Evolutionary conservation across 768 basidiomycete species (phyloP).

Genomic region (Trametes punicea): DNA sequence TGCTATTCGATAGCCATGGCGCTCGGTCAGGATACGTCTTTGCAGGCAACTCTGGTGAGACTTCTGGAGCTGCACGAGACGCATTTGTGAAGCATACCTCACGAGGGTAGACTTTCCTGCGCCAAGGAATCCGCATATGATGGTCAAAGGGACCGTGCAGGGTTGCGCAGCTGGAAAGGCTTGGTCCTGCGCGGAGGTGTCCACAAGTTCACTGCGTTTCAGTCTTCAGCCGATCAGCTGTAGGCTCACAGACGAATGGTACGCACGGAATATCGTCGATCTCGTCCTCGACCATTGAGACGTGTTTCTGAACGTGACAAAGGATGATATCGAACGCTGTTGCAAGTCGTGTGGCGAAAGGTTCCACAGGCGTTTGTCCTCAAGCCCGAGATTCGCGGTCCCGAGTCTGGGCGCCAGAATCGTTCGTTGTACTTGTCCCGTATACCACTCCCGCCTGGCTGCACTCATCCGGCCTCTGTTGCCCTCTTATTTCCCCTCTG

Average conservation of each 20-base stretch:
- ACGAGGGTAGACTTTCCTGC: constrained; percentile 93
- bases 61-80: not conserved
- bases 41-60: not conserved
- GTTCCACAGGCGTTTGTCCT: not conserved
- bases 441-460: not conserved
- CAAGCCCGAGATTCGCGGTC: constrained; percentile 1
- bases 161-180: constrained; percentile 12
- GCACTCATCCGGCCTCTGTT: not conserved
- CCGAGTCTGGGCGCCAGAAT: not conserved
- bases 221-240: not conserved
- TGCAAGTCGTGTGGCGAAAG: not conserved
- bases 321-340: not conserved
- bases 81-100: constrained; percentile 45
- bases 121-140: constrained; percentile 93
- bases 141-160: constrained; percentile 75
- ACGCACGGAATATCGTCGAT: constrained; percentile 57
- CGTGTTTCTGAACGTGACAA: not conserved
- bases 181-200: constrained; percentile 9
- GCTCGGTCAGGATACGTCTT: constrained; percentile 86
- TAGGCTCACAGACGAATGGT: not conserved
- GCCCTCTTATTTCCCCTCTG: not conserved
- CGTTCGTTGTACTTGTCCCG: constrained; percentile 1
- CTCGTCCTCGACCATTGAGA: constrained; percentile 42
- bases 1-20: constrained; percentile 93
- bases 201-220: constrained; percentile 13